A percentile compares a stretch with the other conserved stretches of the same genome.
Conservation (phyloP, 2,329 filamentous ascomycete species). For the Aaosphaeria pasadenensis region DNA sequence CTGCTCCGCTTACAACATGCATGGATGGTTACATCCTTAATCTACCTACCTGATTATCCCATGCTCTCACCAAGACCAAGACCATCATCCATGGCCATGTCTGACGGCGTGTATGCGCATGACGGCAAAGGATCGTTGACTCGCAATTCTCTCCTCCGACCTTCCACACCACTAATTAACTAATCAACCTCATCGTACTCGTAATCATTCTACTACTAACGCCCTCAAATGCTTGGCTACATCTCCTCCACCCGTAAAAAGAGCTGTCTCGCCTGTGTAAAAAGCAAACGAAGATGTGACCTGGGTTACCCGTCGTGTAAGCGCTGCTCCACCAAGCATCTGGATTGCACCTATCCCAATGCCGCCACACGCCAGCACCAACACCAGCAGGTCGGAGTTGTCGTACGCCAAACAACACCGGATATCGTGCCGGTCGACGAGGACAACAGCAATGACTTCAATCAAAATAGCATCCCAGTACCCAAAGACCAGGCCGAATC, state of each 20-base stretch:
- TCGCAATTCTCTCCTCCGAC: too few relatives aligned
- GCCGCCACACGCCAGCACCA: conserved; percentile 10
- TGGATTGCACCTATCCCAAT: conserved; percentile 26
- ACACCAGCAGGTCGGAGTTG: conserved; percentile 14
- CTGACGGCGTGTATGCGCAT: too few relatives aligned
- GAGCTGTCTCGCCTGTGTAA: conserved; percentile 26
- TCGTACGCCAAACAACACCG: conserved; percentile 20
- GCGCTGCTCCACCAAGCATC: conserved; percentile 22
- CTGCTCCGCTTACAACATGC: too few relatives aligned
- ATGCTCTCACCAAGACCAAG: too few relatives aligned
- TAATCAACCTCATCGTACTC: not conserved
- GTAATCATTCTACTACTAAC: too few relatives aligned
- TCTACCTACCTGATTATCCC: too few relatives aligned
- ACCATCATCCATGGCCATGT: too few relatives aligned
- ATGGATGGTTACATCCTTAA: too few relatives aligned
- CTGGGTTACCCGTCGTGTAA: conserved; percentile 27
- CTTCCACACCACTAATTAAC: not conserved
- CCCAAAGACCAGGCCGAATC: not conserved
- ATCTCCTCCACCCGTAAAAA: conserved; percentile 30
- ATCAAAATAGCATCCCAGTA: not conserved
- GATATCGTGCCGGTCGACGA: conserved; percentile 9
- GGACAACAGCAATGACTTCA: conserved; percentile 1
- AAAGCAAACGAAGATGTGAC: conserved; percentile 28
- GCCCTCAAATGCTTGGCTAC: conserved; percentile 21
- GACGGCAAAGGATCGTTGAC: too few relatives aligned